Conservation (phyloP, 192 early-diverging fungal species). For the Funneliformis geosporum region DNA sequence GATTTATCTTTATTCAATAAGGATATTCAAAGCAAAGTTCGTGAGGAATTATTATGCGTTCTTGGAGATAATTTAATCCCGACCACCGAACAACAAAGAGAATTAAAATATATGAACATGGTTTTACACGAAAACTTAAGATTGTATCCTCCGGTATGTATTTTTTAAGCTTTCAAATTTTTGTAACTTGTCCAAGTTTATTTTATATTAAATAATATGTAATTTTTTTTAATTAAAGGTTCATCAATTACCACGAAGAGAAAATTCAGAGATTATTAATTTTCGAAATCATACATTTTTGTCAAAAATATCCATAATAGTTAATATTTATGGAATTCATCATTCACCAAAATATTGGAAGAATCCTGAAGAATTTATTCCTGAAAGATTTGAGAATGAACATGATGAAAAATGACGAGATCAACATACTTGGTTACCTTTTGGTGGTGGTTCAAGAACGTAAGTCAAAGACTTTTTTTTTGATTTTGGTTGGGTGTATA, state of each 20-base stretch:
- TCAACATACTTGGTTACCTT: background rate
- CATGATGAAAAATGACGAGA: background rate
- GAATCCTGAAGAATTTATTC: background rate
- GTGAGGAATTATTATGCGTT: background rate
- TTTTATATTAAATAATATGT: no score
- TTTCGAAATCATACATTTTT: background rate
- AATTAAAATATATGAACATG: background rate
- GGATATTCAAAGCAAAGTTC: background rate
- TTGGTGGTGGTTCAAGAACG: background rate
- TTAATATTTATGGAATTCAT: background rate
- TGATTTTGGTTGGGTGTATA: no score
- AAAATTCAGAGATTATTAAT: background rate
- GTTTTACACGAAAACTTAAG: background rate
- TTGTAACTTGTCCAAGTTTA: no score
- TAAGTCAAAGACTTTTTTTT: background rate
- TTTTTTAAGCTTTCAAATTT: background rate
- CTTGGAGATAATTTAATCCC: background rate
- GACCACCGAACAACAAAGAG: background rate
- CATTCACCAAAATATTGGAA: conserved; percentile 1
- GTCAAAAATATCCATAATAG: background rate
- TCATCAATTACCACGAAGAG: background rate
- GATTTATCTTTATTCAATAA: background rate
- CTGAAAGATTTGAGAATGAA: background rate
- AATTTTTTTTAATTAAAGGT: no score
- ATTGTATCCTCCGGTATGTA: background rate